These are phyloP conservation scores for Ormosia semicastrata DNA, from an alignment of 306 rosid genomes.

Conservation along the genomic window DNA sequence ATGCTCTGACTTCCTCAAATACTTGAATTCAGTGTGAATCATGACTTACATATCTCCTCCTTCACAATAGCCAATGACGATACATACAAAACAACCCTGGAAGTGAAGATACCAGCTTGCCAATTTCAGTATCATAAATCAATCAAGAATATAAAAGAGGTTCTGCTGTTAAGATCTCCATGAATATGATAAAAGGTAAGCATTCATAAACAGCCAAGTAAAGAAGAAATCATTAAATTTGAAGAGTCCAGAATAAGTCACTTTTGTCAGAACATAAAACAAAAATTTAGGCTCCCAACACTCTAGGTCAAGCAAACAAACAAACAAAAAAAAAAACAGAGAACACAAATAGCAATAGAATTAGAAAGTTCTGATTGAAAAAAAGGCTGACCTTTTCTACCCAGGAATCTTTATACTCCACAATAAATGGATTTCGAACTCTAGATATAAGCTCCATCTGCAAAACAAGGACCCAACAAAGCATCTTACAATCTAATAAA, in stretches of 20 bases:
- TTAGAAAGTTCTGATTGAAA: slow-evolving; percentile 11
- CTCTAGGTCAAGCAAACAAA: not conserved
- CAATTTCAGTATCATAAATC: slow-evolving; percentile 24
- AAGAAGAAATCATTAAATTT: not conserved
- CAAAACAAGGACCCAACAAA: slow-evolving; percentile 21
- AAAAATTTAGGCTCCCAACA: not conserved
- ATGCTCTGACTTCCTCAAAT: slow-evolving; percentile 12
- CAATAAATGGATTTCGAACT: slow-evolving; percentile 85
- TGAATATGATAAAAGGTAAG: not conserved
- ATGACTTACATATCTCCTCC: slow-evolving; percentile 94
- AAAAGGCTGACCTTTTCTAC: slow-evolving; percentile 74
- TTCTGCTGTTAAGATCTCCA: not conserved
- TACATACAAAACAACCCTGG: slow-evolving; percentile 99
- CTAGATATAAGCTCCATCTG: slow-evolving; percentile 95
- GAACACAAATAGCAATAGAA: not conserved
- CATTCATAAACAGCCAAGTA: not conserved
- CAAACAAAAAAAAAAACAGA: not conserved
- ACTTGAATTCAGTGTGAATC: slow-evolving; percentile 17
- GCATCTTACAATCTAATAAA: slow-evolving; percentile 11
- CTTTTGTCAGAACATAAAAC: not conserved
- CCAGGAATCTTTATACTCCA: slow-evolving; percentile 99
- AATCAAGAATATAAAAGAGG: slow-evolving; percentile 15
- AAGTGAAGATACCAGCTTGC: slow-evolving; percentile 24
- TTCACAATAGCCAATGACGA: slow-evolving; percentile 86
- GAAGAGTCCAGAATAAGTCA: not conserved